Base-by-base conservation (phyloP, 495 filamentous ascomycete genomes). In the Poronia punctata region DNA sequence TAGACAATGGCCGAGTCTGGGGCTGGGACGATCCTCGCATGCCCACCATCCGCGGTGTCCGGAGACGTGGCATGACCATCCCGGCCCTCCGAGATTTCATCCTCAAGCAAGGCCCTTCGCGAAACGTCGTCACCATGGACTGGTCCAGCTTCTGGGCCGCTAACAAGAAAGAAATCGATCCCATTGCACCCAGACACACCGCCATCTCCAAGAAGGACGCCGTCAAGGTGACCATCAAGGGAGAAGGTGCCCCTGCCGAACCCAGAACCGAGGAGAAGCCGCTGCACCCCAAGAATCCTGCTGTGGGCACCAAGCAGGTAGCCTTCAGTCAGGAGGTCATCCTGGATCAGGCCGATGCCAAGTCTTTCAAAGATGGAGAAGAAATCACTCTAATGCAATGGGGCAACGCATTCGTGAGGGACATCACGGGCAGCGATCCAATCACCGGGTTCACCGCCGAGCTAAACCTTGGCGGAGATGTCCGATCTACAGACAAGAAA, bases 21-120 rank as follows among this genome's bases (percentile, higher is more conserved):
- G 88, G 88, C 46, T 95, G 89, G 88, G 86, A 94, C 47, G 88
- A 95, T 52, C 89, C 89, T 15, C 78, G 88, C n/a, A 88, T 95
- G 77, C 88, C 88, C 2, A 95, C 88, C 1, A 84, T 96, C 40
- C 82, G 88, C 11, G 89, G 89, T 55, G 88, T 94, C 21, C 71
- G 84, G 14, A 72, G 89, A 24, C 78, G 87, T n/a, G 89, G 88
- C 32, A 88, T 94, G 84, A 94, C 87, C 22, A 82, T 94, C 29
- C 76, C 82, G 33, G 89, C 87, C 7, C 75, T 96, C 14, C 80
- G 86, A 9, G 87, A 92, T 58, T 95, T 95, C 61, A 94, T 95
- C 57, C 67, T 95, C 20, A 89, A 86, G 65, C 89, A 95, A 62
- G 89, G 89, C 0, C 88, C 88, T 2, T 86, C 80, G 45, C 82